Evolutionary conservation across 2,329 filamentous ascomycete genomes (phyloP), one percentile per base, ranked within the genome.

Genomic region (Fusarium stilboides): DNA sequence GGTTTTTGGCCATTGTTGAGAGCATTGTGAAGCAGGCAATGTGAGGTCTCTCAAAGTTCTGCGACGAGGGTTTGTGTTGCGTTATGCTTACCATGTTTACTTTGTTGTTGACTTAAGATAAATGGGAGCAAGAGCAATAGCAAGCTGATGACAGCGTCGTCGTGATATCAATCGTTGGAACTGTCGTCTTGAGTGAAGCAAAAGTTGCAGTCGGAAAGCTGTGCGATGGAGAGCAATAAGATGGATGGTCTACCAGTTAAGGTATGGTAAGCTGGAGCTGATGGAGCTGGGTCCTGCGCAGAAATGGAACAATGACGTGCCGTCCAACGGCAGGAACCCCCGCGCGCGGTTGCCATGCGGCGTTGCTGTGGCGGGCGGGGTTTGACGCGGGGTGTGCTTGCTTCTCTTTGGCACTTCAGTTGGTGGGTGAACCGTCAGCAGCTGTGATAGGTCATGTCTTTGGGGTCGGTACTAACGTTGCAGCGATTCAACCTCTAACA

Each of bases 221-320:
- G 52, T 62, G 49, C 45, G 45, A 62, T 26, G 55, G 34, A 50
- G 45, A 42, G 36, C 45, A 59, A 60, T 36, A 57, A 56, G 39
- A 52, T 60, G 58, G 55, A 52, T 39, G 53, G 24, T 37, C 39
- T 58, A 56, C 57, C 42, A 55, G 56, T 56, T 54, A 45, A 50
- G 49, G 44, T 43, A 55, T 43, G 40, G 57, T 65, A 64, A 70
- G 68, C 59, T 70, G 56, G 63, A 71, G 54, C 59, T 57, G 57
- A 53, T 62, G 68, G 55, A 69, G 53, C 65, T 65, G 65, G 51
- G 55, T 31, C 39, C 31, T 43, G 47, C 37, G 40, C 37, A 42
- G 33, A 52, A 56, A 55, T 69, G 68, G 69, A 65, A 66, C 61
- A 69, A 71, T 71, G 68, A 71, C 68, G 68, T 71, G 68, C 68